These are phyloP conservation scores for Clarireedia sp. DNA, from an alignment of 2,329 filamentous ascomycete genomes.

Conservation along the genomic window DNA sequence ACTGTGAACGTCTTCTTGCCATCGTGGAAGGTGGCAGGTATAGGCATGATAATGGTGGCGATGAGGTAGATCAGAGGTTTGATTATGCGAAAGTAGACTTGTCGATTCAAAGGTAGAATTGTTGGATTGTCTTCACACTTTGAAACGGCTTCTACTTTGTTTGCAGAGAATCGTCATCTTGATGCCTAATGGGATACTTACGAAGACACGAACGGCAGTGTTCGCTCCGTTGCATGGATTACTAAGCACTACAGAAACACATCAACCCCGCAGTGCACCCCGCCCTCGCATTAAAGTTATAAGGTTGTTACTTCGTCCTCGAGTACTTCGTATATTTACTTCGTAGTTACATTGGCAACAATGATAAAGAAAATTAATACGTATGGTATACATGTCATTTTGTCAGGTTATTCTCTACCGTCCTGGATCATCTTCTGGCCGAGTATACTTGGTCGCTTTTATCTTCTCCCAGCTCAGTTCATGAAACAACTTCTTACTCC, in stretches of 20 bases:
- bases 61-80: neutral
- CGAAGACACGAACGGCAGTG: no score
- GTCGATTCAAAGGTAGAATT: neutral
- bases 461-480: neutral
- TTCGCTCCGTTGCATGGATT: no score
- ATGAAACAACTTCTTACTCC: neutral
- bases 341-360: neutral
- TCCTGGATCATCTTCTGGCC: neutral
- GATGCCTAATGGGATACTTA: neutral
- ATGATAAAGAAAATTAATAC: no score
- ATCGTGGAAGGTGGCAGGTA: slow-evolving; percentile 12
- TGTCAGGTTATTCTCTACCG: no score
- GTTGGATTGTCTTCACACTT: neutral
- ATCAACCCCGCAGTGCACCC: no score
- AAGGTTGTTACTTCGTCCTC: neutral
- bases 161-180: neutral
- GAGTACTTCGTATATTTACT: no score
- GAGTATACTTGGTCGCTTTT: neutral
- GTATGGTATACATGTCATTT: no score
- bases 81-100: neutral
- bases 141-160: neutral
- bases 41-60: slow-evolving; percentile 9
- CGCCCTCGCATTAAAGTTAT: no score
- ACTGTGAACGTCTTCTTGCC: slow-evolving; percentile 20
- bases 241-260: neutral